These are phyloP conservation scores for Cladorrhinum samala DNA, from an alignment of 495 filamentous ascomycete genomes.

Conservation along the genomic window DNA sequence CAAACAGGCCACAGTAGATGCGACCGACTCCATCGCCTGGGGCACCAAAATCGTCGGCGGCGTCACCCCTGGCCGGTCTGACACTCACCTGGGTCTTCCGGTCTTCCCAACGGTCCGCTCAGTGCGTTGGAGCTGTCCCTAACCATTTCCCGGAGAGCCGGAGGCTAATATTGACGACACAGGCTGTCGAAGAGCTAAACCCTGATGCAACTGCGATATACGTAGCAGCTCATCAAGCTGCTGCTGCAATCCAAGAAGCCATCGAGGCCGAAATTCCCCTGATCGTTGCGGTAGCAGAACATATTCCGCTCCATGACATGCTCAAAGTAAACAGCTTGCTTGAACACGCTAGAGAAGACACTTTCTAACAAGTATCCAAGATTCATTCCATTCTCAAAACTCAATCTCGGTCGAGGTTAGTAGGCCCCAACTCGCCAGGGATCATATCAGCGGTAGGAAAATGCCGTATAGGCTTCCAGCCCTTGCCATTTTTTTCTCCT, in stretches of 20 bases:
- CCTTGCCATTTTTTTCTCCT: conserved; percentile 65
- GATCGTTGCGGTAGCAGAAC: conserved; percentile 85
- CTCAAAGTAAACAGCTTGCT: conserved; percentile 53
- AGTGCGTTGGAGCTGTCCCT: conserved; percentile 9
- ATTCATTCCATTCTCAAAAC: conserved; percentile 72
- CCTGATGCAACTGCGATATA: conserved; percentile 85
- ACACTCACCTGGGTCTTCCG: conserved; percentile 75
- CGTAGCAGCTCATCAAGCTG: conserved; percentile 72
- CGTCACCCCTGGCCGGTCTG: conserved; percentile 69
- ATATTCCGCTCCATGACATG: conserved; percentile 84
- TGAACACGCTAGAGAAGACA: neutral
- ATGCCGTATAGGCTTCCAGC: conserved; percentile 83
- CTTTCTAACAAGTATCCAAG: conserved; percentile 20
- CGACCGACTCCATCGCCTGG: conserved; percentile 73
- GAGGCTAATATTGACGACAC: conserved; percentile 22
- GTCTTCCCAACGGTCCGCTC: conserved; percentile 64
- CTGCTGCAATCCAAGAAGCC: conserved; percentile 76
- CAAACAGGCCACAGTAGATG: conserved; percentile 65
- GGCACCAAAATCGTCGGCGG: conserved; percentile 87
- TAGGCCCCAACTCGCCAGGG: conserved; percentile 82
- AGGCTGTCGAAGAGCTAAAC: conserved; percentile 68
- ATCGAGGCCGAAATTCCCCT: conserved; percentile 84
- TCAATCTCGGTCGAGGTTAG: conserved; percentile 72
- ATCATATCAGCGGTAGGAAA: conserved; percentile 78
- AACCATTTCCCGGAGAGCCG: neutral